Percentiles rank a stretch among this genome's conserved stretches.
These are phyloP conservation scores for Paradendryphiella salina DNA, from an alignment of 2,329 filamentous ascomycete genomes.

Conservation along the genomic window DNA sequence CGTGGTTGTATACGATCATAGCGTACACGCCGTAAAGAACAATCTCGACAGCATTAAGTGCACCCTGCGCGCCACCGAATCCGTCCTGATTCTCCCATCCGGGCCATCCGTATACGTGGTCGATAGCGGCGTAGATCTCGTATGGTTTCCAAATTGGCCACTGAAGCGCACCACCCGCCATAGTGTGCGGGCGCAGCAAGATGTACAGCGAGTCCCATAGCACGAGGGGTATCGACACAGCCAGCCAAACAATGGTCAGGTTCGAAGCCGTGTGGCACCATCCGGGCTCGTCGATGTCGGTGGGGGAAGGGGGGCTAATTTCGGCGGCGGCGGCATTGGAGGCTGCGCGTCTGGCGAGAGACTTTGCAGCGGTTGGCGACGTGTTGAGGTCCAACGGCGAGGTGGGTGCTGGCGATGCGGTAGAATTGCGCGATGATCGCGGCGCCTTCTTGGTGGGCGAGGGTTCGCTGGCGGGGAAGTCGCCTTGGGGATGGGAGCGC, in stretches of 20 bases:
- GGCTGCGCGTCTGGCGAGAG: constrained; percentile 31
- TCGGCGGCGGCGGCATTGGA: constrained; percentile 24
- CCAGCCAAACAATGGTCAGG: constrained; percentile 69
- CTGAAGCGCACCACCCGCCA: constrained; percentile 76
- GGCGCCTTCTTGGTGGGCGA: constrained; percentile 45
- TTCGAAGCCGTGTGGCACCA: constrained; percentile 66
- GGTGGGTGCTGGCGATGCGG: constrained; percentile 37
- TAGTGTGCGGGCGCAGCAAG: constrained; percentile 75
- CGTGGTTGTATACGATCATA: constrained; percentile 54
- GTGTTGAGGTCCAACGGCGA: constrained; percentile 13
- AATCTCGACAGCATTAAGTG: constrained; percentile 70
- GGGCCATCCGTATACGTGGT: constrained; percentile 80
- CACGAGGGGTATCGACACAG: constrained; percentile 75
- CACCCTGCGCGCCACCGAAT: constrained; percentile 75
- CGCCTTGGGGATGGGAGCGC: constrained; percentile 42
- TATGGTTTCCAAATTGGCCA: constrained; percentile 76
- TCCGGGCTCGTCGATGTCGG: constrained; percentile 18
- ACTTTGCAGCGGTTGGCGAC: constrained; percentile 21
- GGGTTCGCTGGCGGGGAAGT: constrained; percentile 42
- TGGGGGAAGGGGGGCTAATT: constrained; percentile 26
- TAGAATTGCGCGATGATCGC: constrained; percentile 39
- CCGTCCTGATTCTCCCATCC: constrained; percentile 68
- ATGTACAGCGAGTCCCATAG: constrained; percentile 82
- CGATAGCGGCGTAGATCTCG: constrained; percentile 75
- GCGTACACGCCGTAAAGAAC: constrained; percentile 66